A percentile compares a stretch with the other conserved stretches of the same genome.
These are phyloP conservation scores for Microcos paniculata DNA, from an alignment of 345 rosid species.

Conservation along the genomic window DNA sequence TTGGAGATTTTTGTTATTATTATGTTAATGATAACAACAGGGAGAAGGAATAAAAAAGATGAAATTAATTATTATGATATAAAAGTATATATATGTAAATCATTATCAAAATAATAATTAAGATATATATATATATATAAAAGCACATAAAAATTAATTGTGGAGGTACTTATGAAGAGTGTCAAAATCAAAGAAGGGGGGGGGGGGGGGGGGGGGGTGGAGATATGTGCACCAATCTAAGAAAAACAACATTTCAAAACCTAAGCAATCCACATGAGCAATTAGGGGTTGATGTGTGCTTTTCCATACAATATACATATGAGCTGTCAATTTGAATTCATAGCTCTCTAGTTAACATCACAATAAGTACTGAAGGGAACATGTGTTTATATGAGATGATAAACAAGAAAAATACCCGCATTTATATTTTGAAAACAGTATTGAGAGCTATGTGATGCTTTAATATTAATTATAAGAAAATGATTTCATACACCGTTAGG, in stretches of 20 bases:
- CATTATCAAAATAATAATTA: neutral
- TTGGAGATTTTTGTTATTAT: neutral
- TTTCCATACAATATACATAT: slow-evolving; percentile 8
- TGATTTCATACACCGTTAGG: too few relatives aligned
- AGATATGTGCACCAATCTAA: too few relatives aligned
- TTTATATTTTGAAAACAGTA: slow-evolving; percentile 20
- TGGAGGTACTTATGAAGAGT: neutral
- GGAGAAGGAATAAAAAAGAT: neutral
- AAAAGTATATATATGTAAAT: neutral
- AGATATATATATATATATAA: neutral
- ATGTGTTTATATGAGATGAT: slow-evolving; percentile 3
- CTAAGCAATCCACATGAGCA: slow-evolving; percentile 13
- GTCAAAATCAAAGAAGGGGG: neutral
- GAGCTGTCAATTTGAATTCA: slow-evolving; percentile 18
- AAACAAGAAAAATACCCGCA: slow-evolving; percentile 13
- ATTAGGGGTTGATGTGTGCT: neutral
- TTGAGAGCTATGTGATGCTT: slow-evolving; percentile 9
- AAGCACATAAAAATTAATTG: neutral
- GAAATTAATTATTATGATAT: neutral
- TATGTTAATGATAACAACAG: neutral
- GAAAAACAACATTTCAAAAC: neutral
- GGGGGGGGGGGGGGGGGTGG: too few relatives aligned
- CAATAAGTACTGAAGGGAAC: slow-evolving; percentile 10
- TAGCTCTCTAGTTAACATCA: slow-evolving; percentile 8
- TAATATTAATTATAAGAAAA: too few relatives aligned